Percentiles rank a stretch among this genome's conserved stretches.
Evolutionary conservation across 345 rosid genomes (phyloP).

Genomic region (Barbarea vulgaris): DNA sequence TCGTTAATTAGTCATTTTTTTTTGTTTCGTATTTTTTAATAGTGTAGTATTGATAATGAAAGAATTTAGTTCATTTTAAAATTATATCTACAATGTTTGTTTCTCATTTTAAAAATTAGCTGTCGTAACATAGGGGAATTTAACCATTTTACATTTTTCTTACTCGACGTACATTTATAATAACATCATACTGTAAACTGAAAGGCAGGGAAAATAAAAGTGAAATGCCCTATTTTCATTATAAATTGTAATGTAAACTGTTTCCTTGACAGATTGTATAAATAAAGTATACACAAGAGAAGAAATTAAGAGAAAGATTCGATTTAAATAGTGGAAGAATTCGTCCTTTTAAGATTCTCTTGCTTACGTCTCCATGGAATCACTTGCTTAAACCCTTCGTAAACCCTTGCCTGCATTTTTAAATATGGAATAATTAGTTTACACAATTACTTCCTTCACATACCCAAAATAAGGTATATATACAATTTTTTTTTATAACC

Average conservation of each 20-base stretch:
- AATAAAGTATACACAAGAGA: constrained; percentile 25
- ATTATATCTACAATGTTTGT: not conserved
- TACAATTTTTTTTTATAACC: not conserved
- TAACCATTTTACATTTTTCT: not conserved
- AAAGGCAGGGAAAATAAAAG: not conserved
- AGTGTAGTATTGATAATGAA: not conserved
- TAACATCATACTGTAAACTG: not conserved
- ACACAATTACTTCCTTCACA: constrained; percentile 19
- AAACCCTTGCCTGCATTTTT: constrained; percentile 59
- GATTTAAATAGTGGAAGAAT: constrained; percentile 24
- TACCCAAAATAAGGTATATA: not conserved
- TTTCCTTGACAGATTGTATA: constrained; percentile 3
- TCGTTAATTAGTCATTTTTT: too few relatives aligned
- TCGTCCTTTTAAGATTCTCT: constrained; percentile 29
- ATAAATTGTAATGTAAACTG: not conserved
- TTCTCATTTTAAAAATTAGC: not conserved
- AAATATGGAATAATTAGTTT: constrained; percentile 31
- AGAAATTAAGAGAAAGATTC: not conserved
- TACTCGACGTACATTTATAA: not conserved
- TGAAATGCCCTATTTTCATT: not conserved
- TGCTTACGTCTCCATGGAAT: constrained; percentile 69
- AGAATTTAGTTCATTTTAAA: not conserved
- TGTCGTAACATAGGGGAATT: not conserved
- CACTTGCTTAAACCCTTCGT: constrained; percentile 62
- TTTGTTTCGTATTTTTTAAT: not conserved